A percentile compares a stretch with the other conserved stretches of the same genome.
phyloP scores from a whole-genome alignment of 768 basidiomycete species.

The Russula compacta region DNA sequence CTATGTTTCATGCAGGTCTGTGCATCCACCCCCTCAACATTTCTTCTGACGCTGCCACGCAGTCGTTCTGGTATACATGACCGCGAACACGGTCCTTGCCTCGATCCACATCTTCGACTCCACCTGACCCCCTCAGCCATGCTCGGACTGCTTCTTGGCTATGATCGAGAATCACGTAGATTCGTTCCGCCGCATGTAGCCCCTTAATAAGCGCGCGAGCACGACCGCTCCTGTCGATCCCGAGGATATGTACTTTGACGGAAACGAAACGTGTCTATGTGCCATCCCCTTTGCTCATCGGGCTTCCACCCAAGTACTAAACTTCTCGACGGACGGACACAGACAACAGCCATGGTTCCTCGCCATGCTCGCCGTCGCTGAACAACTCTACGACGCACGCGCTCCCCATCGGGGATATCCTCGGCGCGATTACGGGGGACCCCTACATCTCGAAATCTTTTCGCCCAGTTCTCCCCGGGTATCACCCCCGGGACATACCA shows the following conservation, averaged over 20 bases:
- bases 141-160: conserved; percentile 66
- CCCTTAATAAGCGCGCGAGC: conserved; percentile 45
- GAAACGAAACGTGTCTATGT: conserved; percentile 31
- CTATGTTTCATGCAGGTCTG: conserved; percentile 67
- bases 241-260: conserved; percentile 61
- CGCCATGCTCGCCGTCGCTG: conserved; percentile 59
- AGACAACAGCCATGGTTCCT: conserved; percentile 61
- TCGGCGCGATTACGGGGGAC: not conserved
- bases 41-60: too few species aligned
- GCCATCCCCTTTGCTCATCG: not conserved
- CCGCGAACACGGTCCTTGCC: conserved; percentile 41
- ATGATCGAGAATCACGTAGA: conserved; percentile 53
- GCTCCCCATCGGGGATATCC: conserved; percentile 36
- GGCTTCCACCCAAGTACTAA: not conserved
- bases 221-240: conserved; percentile 51
- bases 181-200: conserved; percentile 58
- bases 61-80: conserved; percentile 35
- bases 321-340: not conserved
- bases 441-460: not conserved
- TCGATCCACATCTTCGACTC: conserved; percentile 64
- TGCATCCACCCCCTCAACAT: not conserved
- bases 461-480: not conserved
- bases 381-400: conserved; percentile 71
- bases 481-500: not conserved
- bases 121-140: conserved; percentile 33